Evolutionary conservation across 78 protist species (phyloP), one percentile per base, ranked within the genome.

Genomic region (Isochrysis galbana): DNA sequence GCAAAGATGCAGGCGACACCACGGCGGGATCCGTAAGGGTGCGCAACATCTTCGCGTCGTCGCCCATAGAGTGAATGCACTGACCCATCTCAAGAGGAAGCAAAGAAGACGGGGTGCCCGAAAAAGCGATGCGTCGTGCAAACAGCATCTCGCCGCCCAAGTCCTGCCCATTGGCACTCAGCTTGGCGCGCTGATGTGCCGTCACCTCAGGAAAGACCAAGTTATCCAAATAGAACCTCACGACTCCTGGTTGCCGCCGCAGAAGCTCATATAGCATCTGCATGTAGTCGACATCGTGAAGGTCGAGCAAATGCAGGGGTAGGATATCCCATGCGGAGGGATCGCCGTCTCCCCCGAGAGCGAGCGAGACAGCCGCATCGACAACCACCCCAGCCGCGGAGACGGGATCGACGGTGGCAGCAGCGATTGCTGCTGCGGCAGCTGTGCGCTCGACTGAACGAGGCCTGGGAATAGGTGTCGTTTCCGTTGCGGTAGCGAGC

Each of bases 1-100:
- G 39, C 46, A 93, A 36, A n/a, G 72, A 19, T 3, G 23, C n/a
- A 19, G 21, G 42, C 67, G 72, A 5, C 41, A 88, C 94, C 34
- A 74, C 72, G 44, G 11, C 23, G 36, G 94, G 90, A 29, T 44
- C 34, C 32, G 94, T 93, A 32, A 93, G 48, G 26, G 89, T 47
- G 70, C 29, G 32, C 47, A 92, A 38, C 67, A 92, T 34, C 94
- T n/a, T 77, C 34, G 84, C 84, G 88, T 77, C 93, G 77, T 87
- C 74, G 72, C 90, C 78, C 69, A 36, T 29, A 51, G 4, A 29
- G 70, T 42, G 32, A 21, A 46, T 32, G 46, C 84, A 77, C 14
- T 36, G 48, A 46, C 98, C 98, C 89, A 96, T 94, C 82, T 96
- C 98, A 39, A 93, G 77, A 19, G 98, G 98, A 47, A 96, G 84